Conservation (phyloP, 1,139 yeast genomes). For the Maudiozyma humilis region DNA sequence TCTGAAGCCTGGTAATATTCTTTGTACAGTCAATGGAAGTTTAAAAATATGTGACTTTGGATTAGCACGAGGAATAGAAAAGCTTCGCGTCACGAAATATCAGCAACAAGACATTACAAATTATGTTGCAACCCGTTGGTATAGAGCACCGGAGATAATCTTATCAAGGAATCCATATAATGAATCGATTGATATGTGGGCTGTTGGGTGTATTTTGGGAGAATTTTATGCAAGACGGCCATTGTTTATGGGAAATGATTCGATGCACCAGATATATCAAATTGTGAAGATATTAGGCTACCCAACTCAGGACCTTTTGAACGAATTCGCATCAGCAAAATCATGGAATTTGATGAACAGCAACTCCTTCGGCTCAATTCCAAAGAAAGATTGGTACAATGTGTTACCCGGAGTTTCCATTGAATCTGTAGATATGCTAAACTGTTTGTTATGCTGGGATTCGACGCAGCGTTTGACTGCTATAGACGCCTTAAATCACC, state of each 20-base stretch:
- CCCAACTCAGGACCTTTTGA: constrained; percentile 40
- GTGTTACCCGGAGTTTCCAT: constrained; percentile 53
- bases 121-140: constrained; percentile 94
- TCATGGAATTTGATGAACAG: constrained; percentile 37
- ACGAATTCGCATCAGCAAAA: constrained; percentile 30
- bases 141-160: constrained; percentile 85
- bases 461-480: constrained; percentile 40
- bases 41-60: constrained; percentile 85
- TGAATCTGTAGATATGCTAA: constrained; percentile 42
- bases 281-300: constrained; percentile 57
- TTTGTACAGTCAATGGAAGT: constrained; percentile 62
- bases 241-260: constrained; percentile 61
- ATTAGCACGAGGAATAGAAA: constrained; percentile 65
- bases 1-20: constrained; percentile 74
- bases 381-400: constrained; percentile 38
- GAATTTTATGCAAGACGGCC: constrained; percentile 69
- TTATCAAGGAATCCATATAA: constrained; percentile 49
- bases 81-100: constrained; percentile 24
- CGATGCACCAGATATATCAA: constrained; percentile 53
- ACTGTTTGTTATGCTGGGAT: constrained; percentile 55
- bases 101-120: constrained; percentile 49
- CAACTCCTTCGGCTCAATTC: constrained; percentile 32
- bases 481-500: constrained; percentile 45
- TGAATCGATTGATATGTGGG: constrained; percentile 70
- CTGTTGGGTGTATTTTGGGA: constrained; percentile 71